A percentile compares a stretch with the other conserved stretches of the same genome.
phyloP scores from a whole-genome alignment of 306 rosid species.

The Rosa persica region DNA sequence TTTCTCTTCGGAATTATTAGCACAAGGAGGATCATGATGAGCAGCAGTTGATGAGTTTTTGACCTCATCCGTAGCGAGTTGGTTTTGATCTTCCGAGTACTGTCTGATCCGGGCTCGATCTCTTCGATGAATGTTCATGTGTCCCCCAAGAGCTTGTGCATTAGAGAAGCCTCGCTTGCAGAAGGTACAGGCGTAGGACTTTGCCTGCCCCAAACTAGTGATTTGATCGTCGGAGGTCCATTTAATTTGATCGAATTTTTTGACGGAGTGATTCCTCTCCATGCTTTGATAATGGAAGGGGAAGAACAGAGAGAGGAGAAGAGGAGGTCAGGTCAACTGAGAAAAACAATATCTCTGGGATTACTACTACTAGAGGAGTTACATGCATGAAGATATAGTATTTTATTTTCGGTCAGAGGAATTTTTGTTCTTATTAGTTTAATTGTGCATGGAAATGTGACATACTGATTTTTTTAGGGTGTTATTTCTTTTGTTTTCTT shows the following conservation, averaged over 20 bases:
- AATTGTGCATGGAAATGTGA: not conserved
- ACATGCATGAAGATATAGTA: constrained; percentile 6
- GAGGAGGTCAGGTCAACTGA: constrained; percentile 10
- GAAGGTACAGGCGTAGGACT: constrained; percentile 56
- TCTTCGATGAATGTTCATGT: constrained; percentile 79
- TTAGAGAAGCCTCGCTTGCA: constrained; percentile 71
- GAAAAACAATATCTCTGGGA: not conserved
- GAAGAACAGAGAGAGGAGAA: not conserved
- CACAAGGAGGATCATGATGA: constrained; percentile 6
- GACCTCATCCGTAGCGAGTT: constrained; percentile 37
- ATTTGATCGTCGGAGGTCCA: constrained; percentile 45
- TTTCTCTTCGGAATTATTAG: not conserved
- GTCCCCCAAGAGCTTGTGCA: constrained; percentile 88
- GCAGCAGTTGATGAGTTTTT: constrained; percentile 6
- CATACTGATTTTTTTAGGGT: not conserved
- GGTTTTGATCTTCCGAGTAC: constrained; percentile 39
- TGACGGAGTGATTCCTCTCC: not conserved
- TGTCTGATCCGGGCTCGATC: constrained; percentile 67
- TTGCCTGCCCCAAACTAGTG: constrained; percentile 28
- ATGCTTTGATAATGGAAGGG: not conserved
- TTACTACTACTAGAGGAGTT: not conserved
- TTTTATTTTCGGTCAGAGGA: not conserved
- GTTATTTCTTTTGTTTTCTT: too few species aligned
- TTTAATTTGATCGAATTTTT: constrained; percentile 33
- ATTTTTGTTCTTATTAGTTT: not conserved